Base-by-base conservation (phyloP, 1,139 yeast genomes). In the Magnusiomyces clavatus region DNA sequence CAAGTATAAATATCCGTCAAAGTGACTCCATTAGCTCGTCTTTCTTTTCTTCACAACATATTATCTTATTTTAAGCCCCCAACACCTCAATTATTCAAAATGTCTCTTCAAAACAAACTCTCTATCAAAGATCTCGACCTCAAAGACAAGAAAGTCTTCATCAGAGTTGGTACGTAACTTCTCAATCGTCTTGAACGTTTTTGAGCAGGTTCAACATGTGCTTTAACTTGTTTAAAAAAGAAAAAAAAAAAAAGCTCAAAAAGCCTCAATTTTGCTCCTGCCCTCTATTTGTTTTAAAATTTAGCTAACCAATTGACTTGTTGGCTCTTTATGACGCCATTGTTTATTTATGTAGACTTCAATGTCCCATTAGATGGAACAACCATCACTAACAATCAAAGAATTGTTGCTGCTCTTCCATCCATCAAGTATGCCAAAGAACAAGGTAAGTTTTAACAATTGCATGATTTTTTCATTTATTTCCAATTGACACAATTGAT, bases 341-440 rank as follows among this genome's bases (percentile, higher is more conserved):
- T 16, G 19, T 16, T 39, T 6, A 39, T 19, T 39, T n/a, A 13
- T 16, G 2, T 35, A 44, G 77, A 90, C 75, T 90, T 90, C 82
- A 90, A 92, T 75, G 97, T 92, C 61, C 97, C 97, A 67, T 81
- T 90, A 64, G 96, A 90, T 69, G 97, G 96, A 61, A 82, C 79
- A 67, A 88, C 83, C 69, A 92, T 90, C 80, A 92, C 97, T 78
- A 90, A 92, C 83, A 90, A 90, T 77, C 97, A 90, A 77, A 84
- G 97, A 76, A 92, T 90, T 70, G 97, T 88, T 64, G 97, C 97
- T 70, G 97, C 97, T 60, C 77, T 90, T 65, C 97, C 97, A 71
- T 89, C 97, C 61, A 90, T 90, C 77, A 75, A 90, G 75, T 89
- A 89, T 69, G 97, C 92, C 54, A 75, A 85, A 70, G 90, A 86